Evolutionary conservation across 805 yeast species (phyloP).

Genomic region (Ogataea haglerorum): DNA sequence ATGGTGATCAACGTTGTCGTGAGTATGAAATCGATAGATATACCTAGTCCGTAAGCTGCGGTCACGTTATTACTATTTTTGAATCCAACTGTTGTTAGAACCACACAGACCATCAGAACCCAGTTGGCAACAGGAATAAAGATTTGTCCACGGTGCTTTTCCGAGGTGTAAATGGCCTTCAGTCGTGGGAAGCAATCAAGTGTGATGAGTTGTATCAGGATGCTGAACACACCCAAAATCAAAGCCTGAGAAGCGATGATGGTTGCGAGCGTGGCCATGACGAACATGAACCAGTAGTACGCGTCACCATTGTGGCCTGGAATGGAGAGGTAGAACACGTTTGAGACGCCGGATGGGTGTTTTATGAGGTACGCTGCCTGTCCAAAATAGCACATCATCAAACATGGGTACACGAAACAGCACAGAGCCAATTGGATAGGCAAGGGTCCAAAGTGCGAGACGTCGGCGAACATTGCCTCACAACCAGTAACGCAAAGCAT

Average conservation of each 20-base stretch:
- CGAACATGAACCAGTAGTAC: slow-evolving; percentile 50
- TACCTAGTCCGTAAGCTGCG: slow-evolving; percentile 60
- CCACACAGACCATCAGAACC: slow-evolving; percentile 49
- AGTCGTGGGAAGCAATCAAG: slow-evolving; percentile 54
- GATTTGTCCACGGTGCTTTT: slow-evolving; percentile 45
- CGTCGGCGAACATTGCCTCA: slow-evolving; percentile 64
- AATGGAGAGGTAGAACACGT: slow-evolving; percentile 46
- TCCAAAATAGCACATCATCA: slow-evolving; percentile 53
- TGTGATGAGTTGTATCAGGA: slow-evolving; percentile 49
- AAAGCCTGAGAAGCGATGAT: slow-evolving; percentile 61
- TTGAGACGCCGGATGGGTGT: slow-evolving; percentile 38
- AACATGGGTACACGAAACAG: slow-evolving; percentile 47
- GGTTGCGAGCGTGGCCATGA: slow-evolving; percentile 51
- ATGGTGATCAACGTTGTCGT: slow-evolving; percentile 46
- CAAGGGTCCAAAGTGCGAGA: slow-evolving; percentile 51
- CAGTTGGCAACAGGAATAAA: slow-evolving; percentile 51
- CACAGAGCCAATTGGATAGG: slow-evolving; percentile 48
- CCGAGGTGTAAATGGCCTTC: slow-evolving; percentile 43
- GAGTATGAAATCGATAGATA: slow-evolving; percentile 51
- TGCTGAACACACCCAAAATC: slow-evolving; percentile 52
- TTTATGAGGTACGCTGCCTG: slow-evolving; percentile 49
- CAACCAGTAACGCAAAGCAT: slow-evolving; percentile 57
- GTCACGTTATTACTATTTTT: slow-evolving; percentile 47
- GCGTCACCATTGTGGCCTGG: slow-evolving; percentile 47
- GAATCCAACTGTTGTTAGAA: slow-evolving; percentile 51